Conservation (phyloP, 2,329 filamentous ascomycete genomes). For the Sarocladiaceae sp. region DNA sequence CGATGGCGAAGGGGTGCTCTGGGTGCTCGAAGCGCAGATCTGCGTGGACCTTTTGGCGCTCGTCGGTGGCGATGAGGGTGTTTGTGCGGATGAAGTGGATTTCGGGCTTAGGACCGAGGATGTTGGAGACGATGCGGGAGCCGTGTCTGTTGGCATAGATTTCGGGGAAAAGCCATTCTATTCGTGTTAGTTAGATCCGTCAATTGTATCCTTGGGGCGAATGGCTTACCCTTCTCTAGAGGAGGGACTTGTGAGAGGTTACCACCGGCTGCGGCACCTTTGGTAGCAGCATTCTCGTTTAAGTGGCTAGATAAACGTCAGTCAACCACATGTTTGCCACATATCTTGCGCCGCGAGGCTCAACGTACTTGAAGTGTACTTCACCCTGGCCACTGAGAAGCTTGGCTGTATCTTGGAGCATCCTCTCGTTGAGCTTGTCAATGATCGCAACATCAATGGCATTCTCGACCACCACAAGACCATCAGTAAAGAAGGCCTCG, state of each 20-base stretch:
- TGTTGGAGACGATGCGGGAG: conserved; percentile 16
- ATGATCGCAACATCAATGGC: conserved; percentile 21
- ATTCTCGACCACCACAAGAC: conserved; percentile 21
- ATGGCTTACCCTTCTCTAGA: conserved; percentile 15
- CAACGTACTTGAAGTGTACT: conserved; percentile 14
- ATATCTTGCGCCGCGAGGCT: background rate
- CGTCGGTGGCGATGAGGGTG: conserved; percentile 14
- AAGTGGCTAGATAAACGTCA: conserved; percentile 13
- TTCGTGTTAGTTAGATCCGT: background rate
- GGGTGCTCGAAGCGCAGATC: conserved; percentile 13
- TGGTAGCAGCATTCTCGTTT: conserved; percentile 15
- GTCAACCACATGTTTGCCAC: background rate
- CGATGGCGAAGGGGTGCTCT: conserved; percentile 11
- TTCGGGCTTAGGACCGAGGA: conserved; percentile 18
- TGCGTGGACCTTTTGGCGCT: conserved; percentile 11
- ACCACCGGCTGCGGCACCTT: conserved; percentile 17
- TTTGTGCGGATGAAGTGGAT: conserved; percentile 20
- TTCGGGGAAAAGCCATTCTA: conserved; percentile 20
- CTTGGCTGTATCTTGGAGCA: conserved; percentile 18
- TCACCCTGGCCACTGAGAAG: conserved; percentile 16
- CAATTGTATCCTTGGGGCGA: background rate
- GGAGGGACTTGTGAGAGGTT: conserved; percentile 20
- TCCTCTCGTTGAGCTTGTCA: conserved; percentile 21
- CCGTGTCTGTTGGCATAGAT: conserved; percentile 24
- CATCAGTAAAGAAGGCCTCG: conserved; percentile 21